A percentile compares a stretch with the other conserved stretches of the same genome.
phyloP scores from a whole-genome alignment of 495 filamentous ascomycete species.

The Podospora didyma region DNA sequence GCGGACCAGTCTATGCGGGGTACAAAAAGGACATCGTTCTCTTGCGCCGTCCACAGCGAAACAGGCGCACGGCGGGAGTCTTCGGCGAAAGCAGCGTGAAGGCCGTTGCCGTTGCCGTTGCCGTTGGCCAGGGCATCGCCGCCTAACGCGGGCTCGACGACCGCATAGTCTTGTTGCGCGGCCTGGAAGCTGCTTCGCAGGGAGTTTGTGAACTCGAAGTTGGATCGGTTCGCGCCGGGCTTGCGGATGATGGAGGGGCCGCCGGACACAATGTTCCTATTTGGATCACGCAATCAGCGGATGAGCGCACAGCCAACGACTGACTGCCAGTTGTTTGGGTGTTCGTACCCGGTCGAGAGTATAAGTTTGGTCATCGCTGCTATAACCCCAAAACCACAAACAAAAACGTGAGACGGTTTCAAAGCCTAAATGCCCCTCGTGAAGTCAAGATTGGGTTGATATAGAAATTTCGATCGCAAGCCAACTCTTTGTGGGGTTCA shows the following conservation, averaged over 20 bases:
- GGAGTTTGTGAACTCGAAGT: constrained; percentile 82
- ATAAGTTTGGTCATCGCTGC: constrained; percentile 69
- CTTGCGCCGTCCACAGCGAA: constrained; percentile 60
- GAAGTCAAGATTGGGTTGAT: not conserved
- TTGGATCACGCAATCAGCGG: constrained; percentile 21
- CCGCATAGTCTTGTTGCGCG: constrained; percentile 57
- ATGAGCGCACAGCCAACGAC: constrained; percentile 4
- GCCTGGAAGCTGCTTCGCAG: constrained; percentile 74
- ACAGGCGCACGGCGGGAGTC: constrained; percentile 24
- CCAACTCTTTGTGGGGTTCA: constrained; percentile 18
- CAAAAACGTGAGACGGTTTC: not conserved
- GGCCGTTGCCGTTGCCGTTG: constrained; percentile 32
- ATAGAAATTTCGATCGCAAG: not conserved
- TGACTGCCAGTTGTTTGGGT: too few species aligned
- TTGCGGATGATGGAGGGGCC: constrained; percentile 78
- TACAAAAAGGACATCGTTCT: constrained; percentile 62
- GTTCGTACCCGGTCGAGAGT: constrained; percentile 76
- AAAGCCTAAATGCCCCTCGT: not conserved
- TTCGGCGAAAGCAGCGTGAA: constrained; percentile 15
- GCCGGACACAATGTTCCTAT: constrained; percentile 78
- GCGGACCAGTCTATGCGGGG: constrained; percentile 70
- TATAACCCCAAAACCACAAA: not conserved
- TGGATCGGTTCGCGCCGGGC: constrained; percentile 69
- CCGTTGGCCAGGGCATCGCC: constrained; percentile 46
- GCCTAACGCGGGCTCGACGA: constrained; percentile 36